Evolutionary conservation across 2,329 filamentous ascomycete species (phyloP).

Genomic region (Canariomyces notabilis): DNA sequence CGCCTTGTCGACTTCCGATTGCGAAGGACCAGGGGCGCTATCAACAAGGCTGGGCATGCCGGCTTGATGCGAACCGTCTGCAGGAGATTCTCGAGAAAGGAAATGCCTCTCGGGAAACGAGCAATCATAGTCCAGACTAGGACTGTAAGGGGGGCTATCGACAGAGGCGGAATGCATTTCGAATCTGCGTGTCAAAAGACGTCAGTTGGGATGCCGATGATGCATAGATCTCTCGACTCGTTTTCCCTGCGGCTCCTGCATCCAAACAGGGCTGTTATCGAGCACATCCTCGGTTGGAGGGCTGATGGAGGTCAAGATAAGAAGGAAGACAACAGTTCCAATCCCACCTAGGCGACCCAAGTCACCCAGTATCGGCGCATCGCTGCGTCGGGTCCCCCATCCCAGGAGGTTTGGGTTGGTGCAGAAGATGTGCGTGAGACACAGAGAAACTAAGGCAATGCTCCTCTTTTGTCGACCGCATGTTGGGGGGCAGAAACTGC

Average conservation of each 20-base stretch:
- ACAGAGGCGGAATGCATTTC: conserved; percentile 19
- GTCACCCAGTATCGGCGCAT: conserved; percentile 9
- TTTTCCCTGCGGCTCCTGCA: conserved; percentile 8
- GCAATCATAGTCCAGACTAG: conserved; percentile 14
- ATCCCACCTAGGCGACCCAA: conserved; percentile 6
- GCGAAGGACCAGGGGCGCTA: conserved; percentile 6
- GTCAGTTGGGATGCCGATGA: conserved; percentile 9
- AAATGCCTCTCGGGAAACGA: conserved; percentile 25
- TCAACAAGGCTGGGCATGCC: conserved; percentile 2
- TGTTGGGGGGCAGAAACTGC: conserved; percentile 16
- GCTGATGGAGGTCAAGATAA: conserved; percentile 20
- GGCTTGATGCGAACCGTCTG: conserved; percentile 7
- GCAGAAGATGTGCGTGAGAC: conserved; percentile 7
- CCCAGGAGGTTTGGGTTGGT: conserved; percentile 5
- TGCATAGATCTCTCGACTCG: conserved; percentile 10
- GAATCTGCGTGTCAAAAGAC: conserved; percentile 6
- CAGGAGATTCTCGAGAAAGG: not conserved
- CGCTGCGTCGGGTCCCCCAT: conserved; percentile 10
- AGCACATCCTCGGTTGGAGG: conserved; percentile 16
- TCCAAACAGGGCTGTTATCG: conserved; percentile 2
- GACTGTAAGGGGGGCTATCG: conserved; percentile 9
- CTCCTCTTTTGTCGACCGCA: not conserved
- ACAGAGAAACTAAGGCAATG: conserved; percentile 11
- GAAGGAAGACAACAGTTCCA: conserved; percentile 6
- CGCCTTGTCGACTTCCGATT: conserved; percentile 7